phyloP scores from a whole-genome alignment of 2,329 filamentous ascomycete species.

The Coniochaeta pulveracea region DNA sequence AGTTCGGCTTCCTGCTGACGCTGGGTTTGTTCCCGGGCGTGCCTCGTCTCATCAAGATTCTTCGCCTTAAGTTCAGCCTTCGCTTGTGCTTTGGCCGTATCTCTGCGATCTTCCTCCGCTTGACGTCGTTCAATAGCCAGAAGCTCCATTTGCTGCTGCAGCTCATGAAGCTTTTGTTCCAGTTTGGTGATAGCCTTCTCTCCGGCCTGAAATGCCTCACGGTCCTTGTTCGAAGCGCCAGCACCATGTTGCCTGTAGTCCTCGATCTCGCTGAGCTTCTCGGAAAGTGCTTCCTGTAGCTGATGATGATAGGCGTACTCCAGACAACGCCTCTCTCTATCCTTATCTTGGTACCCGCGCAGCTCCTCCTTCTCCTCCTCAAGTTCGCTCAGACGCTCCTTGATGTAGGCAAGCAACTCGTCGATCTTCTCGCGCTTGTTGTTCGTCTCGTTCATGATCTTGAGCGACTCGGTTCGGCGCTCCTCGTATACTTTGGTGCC shows the following conservation, averaged over 20 bases:
- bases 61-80: constrained; percentile 81
- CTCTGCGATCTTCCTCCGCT: constrained; percentile 79
- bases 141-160: constrained; percentile 75
- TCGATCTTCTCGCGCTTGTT: constrained; percentile 94
- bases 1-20: constrained; percentile 62
- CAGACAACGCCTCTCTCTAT: constrained; percentile 79
- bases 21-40: constrained; percentile 62
- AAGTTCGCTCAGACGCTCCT: constrained; percentile 75
- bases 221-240: constrained; percentile 73
- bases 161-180: constrained; percentile 66
- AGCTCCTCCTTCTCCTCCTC: constrained; percentile 97
- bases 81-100: constrained; percentile 67
- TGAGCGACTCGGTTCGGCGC: constrained; percentile 78
- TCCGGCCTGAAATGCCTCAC: constrained; percentile 62
- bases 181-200: constrained; percentile 70
- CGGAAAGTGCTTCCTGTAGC: constrained; percentile 70
- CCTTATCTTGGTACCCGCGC: constrained; percentile 86
- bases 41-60: constrained; percentile 71
- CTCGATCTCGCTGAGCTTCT: constrained; percentile 73
- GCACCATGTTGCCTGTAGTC: constrained; percentile 70
- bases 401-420: constrained; percentile 82
- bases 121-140: constrained; percentile 76
- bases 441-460: constrained; percentile 94
- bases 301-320: constrained; percentile 92
- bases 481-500: constrained; percentile 96